Evolutionary conservation across 768 basidiomycete genomes (phyloP), one percentile per base, ranked within the genome.

Genomic region (Leccinum longicurvipes): DNA sequence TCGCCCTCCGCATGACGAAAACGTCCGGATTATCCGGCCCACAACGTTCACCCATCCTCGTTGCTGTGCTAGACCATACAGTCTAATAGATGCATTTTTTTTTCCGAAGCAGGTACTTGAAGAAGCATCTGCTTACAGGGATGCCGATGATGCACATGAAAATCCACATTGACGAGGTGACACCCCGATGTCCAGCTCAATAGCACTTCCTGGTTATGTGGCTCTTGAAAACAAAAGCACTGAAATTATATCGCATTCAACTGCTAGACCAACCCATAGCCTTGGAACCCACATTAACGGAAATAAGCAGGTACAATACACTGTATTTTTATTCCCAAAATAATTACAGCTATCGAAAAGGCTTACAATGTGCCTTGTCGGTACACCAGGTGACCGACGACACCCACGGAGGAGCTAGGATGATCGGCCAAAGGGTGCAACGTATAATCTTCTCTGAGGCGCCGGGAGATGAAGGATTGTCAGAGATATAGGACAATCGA

Each of bases 311-410:
- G 6, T 29, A 55, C 9, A 25, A 14, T 34, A 55, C 31, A 55
- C 11, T 21, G 11, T 15, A 17, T 15, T 36, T 21, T 28, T 19
- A 14, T 48, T n/a, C 15, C 14, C 3, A 11, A n/a, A 12, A 31
- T 9, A 21, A 21, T 28, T 17, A 5, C 17, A 23, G 28, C 11
- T 6, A 28, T 12, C 14, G n/a, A n/a, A 31, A n/a, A n/a, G n/a
- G n/a, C n/a, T n/a, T n/a, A n/a, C n/a, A n/a, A n/a, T n/a, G n/a
- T n/a, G n/a, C n/a, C 15, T 15, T 74, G 75, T 81, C 57, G 78
- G 76, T 77, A 76, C 81, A 80, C 81, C 76, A 82, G 84, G 84
- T 86, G 85, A 85, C 85, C 75, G 77, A 76, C 57, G 60, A 34
- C 76, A 74, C 72, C 81, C 79, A 79, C 63, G 62, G 61, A 60